Evolutionary conservation across 2,329 filamentous ascomycete species (phyloP).

Genomic region (Penicillium sp.): DNA sequence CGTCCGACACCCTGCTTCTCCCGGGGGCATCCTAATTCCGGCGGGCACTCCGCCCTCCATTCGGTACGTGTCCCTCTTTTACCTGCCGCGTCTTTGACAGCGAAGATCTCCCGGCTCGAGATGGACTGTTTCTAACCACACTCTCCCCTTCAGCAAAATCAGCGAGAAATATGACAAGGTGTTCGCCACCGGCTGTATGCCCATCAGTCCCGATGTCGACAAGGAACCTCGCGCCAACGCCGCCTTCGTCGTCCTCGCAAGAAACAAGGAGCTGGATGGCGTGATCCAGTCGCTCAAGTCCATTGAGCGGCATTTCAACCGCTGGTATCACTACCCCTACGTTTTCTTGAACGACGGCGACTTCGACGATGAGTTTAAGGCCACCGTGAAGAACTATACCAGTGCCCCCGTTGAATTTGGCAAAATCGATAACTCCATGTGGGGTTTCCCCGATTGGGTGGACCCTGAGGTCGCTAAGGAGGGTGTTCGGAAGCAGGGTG

Average conservation of each 20-base stretch:
- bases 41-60: conserved; percentile 86
- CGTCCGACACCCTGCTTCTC: conserved; percentile 81
- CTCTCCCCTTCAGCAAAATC: conserved; percentile 71
- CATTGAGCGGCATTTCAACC: conserved; percentile 97
- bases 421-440: conserved; percentile 86
- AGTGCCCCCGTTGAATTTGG: conserved; percentile 88
- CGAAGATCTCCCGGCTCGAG: no score
- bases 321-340: conserved; percentile 98
- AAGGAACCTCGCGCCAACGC: conserved; percentile 78
- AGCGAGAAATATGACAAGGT: conserved; percentile 97
- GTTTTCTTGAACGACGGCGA: conserved; percentile 98
- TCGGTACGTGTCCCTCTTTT: conserved; percentile 63
- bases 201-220: conserved; percentile 66
- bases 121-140: conserved; percentile 20
- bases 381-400: conserved; percentile 87
- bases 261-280: conserved; percentile 95
- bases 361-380: conserved; percentile 93
- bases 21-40: conserved; percentile 82
- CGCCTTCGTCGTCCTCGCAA: conserved; percentile 90
- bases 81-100: not conserved
- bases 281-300: conserved; percentile 97
- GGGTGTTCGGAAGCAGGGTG: conserved; percentile 94
- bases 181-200: conserved; percentile 85
- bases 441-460: conserved; percentile 97
- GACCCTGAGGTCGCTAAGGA: conserved; percentile 93